Evolutionary conservation across 2,329 filamentous ascomycete genomes (phyloP).

Genomic region (Periconia macrospinosa): DNA sequence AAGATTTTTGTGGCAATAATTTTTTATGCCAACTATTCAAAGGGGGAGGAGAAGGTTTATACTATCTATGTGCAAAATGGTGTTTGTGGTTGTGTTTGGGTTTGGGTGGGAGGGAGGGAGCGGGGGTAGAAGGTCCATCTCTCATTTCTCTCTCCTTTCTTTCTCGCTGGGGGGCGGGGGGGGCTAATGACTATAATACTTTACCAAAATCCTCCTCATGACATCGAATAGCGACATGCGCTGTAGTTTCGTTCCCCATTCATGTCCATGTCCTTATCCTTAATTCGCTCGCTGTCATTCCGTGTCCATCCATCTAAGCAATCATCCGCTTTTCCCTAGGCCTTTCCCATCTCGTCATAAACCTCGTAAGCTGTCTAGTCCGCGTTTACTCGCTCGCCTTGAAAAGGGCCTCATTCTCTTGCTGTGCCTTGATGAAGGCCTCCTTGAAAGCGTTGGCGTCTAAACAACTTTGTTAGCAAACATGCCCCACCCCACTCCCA

Average conservation of each 20-base stretch:
- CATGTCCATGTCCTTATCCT: neutral
- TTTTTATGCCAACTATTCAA: neutral
- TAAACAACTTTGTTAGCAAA: conserved; percentile 47
- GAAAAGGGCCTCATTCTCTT: conserved; percentile 92
- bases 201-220: conserved; percentile 26
- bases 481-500: neutral
- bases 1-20: too few relatives aligned
- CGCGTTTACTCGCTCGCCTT: conserved; percentile 46
- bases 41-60: neutral
- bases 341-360: neutral
- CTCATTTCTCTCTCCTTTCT: conserved; percentile 14
- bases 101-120: too few relatives aligned
- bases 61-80: conserved; percentile 43
- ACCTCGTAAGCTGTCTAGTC: neutral
- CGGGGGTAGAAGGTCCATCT: neutral
- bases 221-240: conserved; percentile 21
- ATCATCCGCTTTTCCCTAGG: neutral
- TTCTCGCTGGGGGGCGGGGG: neutral
- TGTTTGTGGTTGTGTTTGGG: conserved; percentile 8
- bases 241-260: conserved; percentile 13
- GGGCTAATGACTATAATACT: conserved; percentile 26
- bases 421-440: conserved; percentile 92
- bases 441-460: conserved; percentile 98
- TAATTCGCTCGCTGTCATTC: too few relatives aligned
- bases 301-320: neutral